Evolutionary conservation across 2,329 filamentous ascomycete genomes (phyloP).

Genomic region (Basipetospora chlamydospora): DNA sequence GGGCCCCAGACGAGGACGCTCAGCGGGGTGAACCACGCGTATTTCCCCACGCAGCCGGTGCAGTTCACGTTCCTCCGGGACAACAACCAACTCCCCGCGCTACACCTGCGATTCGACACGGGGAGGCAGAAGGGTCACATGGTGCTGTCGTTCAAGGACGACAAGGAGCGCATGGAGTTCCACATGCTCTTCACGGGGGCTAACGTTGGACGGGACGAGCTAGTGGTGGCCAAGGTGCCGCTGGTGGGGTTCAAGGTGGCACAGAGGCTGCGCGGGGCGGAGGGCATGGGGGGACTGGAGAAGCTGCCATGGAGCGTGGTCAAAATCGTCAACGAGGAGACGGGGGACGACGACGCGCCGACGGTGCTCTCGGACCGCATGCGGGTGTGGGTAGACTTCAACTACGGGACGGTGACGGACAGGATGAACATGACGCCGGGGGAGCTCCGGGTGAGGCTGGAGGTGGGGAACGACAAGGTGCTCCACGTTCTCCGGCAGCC

Average conservation of each 20-base stretch:
- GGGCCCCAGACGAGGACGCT: conserved; percentile 63
- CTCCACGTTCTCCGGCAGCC: conserved; percentile 56
- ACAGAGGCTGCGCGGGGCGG: conserved; percentile 34
- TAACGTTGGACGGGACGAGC: conserved; percentile 51
- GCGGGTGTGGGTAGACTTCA: conserved; percentile 60
- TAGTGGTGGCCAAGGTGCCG: conserved; percentile 54
- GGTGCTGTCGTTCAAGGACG: conserved; percentile 62
- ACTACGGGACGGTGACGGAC: conserved; percentile 67
- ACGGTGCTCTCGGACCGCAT: conserved; percentile 66
- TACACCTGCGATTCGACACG: conserved; percentile 58
- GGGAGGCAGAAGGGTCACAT: conserved; percentile 53
- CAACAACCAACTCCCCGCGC: conserved; percentile 53
- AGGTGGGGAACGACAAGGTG: conserved; percentile 44
- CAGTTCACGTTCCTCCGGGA: conserved; percentile 65
- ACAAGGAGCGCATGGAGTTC: conserved; percentile 54
- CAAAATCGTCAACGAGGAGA: conserved; percentile 58
- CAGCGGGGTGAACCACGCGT: conserved; percentile 58
- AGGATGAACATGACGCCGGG: conserved; percentile 67
- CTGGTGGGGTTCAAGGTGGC: conserved; percentile 50
- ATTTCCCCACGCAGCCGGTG: conserved; percentile 51
- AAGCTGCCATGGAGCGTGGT: conserved; percentile 50
- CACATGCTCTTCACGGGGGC: conserved; percentile 63
- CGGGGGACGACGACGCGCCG: conserved; percentile 42
- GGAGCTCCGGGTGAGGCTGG: conserved; percentile 54
- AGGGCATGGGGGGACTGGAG: conserved; percentile 33